phyloP scores from a whole-genome alignment of 2,329 filamentous ascomycete genomes.

The Lasiodiplodia theobromae region DNA sequence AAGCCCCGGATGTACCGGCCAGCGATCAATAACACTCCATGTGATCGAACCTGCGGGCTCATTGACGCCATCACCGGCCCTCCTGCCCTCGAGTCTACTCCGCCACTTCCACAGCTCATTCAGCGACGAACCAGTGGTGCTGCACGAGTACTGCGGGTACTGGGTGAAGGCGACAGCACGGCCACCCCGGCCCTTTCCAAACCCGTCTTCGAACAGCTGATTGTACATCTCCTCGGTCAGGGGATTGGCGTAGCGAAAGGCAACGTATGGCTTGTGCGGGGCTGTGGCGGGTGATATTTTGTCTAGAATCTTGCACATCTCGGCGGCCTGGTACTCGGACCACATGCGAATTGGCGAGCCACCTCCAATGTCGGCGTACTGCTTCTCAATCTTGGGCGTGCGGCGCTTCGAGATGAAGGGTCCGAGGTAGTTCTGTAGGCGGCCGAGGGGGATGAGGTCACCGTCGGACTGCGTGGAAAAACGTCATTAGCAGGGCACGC shows the following conservation, averaged over 20 bases:
- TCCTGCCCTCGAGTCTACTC: conserved; percentile 82
- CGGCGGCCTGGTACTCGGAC: conserved; percentile 90
- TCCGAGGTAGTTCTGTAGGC: conserved; percentile 88
- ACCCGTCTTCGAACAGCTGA: conserved; percentile 83
- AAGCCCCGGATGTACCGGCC: conserved; percentile 89
- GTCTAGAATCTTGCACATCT: conserved; percentile 98
- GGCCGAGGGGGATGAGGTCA: conserved; percentile 94
- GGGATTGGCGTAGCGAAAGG: conserved; percentile 93
- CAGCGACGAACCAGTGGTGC: conserved; percentile 92
- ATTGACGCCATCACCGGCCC: conserved; percentile 59
- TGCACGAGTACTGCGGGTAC: conserved; percentile 98
- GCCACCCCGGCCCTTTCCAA: conserved; percentile 87
- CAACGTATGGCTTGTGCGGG: conserved; percentile 96
- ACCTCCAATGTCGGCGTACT: conserved; percentile 93
- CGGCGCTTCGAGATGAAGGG: conserved; percentile 84
- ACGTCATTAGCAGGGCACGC: not conserved
- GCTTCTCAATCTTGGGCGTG: conserved; percentile 95
- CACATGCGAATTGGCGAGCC: conserved; percentile 98
- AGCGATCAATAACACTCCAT: conserved; percentile 98
- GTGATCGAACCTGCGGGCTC: conserved; percentile 73
- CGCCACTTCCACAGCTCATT: conserved; percentile 99
- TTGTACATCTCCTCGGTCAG: conserved; percentile 94
- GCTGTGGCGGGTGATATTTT: conserved; percentile 89
- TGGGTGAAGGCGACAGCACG: conserved; percentile 96
- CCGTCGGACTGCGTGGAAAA: conserved; percentile 72